Evolutionary conservation across 306 rosid species (phyloP), one percentile per base, ranked within the genome.

Genomic region (Citrullus amarus): DNA sequence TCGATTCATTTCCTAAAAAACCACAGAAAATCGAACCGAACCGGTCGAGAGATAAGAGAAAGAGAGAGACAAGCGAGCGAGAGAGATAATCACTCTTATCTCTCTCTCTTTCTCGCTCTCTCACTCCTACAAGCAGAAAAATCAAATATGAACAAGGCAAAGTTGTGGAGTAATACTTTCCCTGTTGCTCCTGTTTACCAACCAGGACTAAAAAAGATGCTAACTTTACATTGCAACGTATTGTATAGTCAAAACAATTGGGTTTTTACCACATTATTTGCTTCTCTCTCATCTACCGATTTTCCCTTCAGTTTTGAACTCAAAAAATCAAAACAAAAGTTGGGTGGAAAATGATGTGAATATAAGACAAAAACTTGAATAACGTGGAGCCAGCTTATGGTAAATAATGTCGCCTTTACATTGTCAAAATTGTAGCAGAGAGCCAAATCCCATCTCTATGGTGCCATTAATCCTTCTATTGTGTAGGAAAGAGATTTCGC

Each of bases 381-480:
- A 44, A 44, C 50, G 50, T 44, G 50, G 50, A 44, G 10, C 13
- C 50, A 9, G 50, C 50, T 44, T 44, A 44, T 44, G 8, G 50
- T 44, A 9, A 44, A 8, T 9, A 44, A 2, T 44, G 2, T 44
- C 3, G 6, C 79, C 81, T 84, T 63, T 68, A 69, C 80, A 79
- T 59, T 54, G 86, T 81, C 96, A 91, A 92, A 89, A 89, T 84
- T 90, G 93, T 84, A 77, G 80, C 75, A 81, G 83, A 68, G 44
- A 77, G 67, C 70, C 78, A 63, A 43, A 43, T 43, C 48, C 48
- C 82, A 76, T 39, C 9, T 78, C 83, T 78, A 95, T 12, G 99
- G 97, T 79, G 99, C 99, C 99, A 95, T 91, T 79, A 95, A 87
- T 81, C 97, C 97, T n/a, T 95, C 99, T 79, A 95, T 91, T 22